Evolutionary conservation across 2,329 filamentous ascomycete species (phyloP).

Genomic region (Metarhizium album): DNA sequence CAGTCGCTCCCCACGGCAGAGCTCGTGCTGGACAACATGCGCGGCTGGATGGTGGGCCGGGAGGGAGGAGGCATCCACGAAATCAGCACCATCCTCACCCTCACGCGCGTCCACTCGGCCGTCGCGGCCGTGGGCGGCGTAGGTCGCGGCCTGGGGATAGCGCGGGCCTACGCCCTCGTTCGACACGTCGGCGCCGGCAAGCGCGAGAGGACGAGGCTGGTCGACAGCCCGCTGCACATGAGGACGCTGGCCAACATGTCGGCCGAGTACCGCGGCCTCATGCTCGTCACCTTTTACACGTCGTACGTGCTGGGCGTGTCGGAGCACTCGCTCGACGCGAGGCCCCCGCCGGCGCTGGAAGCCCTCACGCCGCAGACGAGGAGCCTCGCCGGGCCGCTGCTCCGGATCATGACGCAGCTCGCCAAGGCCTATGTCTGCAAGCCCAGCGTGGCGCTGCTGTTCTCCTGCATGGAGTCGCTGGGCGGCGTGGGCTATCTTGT

Average conservation of each 20-base stretch:
- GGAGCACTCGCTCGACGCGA: constrained; percentile 28
- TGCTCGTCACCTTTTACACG: constrained; percentile 44
- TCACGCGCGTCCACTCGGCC: constrained; percentile 51
- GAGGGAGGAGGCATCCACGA: constrained; percentile 58
- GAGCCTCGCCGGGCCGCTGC: constrained; percentile 28
- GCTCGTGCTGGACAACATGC: constrained; percentile 52
- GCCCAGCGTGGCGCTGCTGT: constrained; percentile 36
- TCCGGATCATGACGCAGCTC: constrained; percentile 48
- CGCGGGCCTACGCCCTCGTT: constrained; percentile 46
- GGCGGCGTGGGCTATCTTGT: constrained; percentile 58
- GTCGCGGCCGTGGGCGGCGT: constrained; percentile 41
- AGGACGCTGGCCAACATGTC: constrained; percentile 45
- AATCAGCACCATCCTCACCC: constrained; percentile 57
- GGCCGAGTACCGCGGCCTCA: constrained; percentile 42
- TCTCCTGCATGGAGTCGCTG: constrained; percentile 51
- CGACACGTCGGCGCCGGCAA: constrained; percentile 37
- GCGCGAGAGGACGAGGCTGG: constrained; percentile 34
- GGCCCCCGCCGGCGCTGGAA: constrained; percentile 12
- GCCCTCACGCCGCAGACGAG: constrained; percentile 23
- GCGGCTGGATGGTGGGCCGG: constrained; percentile 54
- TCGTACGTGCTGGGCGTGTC: constrained; percentile 42
- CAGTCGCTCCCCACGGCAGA: constrained; percentile 62
- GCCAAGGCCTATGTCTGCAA: constrained; percentile 49
- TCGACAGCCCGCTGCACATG: constrained; percentile 45
- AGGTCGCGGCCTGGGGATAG: constrained; percentile 45